Percentiles rank a stretch among this genome's conserved stretches.
phyloP scores from a whole-genome alignment of 2,329 filamentous ascomycete species.

The Exserohilum turcica region DNA sequence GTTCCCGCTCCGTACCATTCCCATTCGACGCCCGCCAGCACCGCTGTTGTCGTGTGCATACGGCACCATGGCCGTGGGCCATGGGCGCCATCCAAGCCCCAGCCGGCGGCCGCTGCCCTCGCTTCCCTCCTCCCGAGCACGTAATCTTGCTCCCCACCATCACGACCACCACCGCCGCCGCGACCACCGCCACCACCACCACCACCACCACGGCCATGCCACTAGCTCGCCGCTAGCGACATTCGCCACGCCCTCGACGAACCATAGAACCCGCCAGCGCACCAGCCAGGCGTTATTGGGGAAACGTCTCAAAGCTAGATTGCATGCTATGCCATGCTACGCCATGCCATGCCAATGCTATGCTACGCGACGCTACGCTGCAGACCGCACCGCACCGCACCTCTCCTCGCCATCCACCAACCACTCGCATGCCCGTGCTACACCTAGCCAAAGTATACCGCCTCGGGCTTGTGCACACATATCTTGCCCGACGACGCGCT shows the following conservation, averaged over 20 bases:
- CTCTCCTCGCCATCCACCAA: neutral
- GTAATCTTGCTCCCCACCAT: constrained; percentile 6
- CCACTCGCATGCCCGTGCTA: neutral
- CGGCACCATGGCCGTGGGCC: too few species aligned
- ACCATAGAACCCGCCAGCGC: neutral
- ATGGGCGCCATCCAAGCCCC: neutral
- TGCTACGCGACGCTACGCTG: neutral
- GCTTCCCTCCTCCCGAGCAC: neutral
- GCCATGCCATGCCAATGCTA: neutral
- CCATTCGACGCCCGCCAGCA: constrained; percentile 31
- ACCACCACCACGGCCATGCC: constrained; percentile 9
- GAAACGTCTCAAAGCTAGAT: neutral
- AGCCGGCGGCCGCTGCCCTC: constrained; percentile 4
- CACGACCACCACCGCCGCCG: too few species aligned
- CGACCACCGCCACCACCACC: too few species aligned
- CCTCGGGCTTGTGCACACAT: constrained; percentile 52
- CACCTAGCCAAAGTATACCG: constrained; percentile 49
- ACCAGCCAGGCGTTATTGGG: constrained; percentile 9
- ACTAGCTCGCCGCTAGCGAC: constrained; percentile 12
- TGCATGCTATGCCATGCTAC: constrained; percentile 1
- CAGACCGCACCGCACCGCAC: neutral
- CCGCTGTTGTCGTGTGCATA: constrained; percentile 4
- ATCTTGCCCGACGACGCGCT: constrained; percentile 49
- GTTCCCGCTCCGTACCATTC: constrained; percentile 23
- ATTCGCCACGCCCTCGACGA: constrained; percentile 12